Evolutionary conservation across 148 eudicot genomes (phyloP), one percentile per base, ranked within the genome.

Genomic region (Silene latifolia): DNA sequence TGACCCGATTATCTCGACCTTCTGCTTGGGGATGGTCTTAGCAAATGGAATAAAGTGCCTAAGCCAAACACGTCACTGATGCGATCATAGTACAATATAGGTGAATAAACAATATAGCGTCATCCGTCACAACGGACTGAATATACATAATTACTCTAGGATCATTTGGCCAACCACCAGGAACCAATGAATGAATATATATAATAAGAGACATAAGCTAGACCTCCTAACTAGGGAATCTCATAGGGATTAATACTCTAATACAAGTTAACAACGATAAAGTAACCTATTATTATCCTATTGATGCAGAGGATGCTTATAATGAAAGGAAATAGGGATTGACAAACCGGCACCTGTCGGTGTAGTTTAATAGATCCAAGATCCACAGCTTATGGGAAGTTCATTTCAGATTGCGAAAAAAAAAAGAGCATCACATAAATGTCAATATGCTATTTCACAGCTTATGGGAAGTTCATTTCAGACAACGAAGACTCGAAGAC

Each of bases 171-270:
- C 67, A 27, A 63, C 67, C 35, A 27, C 6, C 39, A 13, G 1
- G 13, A 63, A 12, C 39, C 67, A 15, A 65, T 65, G 21, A 65
- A 15, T 29, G 35, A 65, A 21, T 29, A 13, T 15, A 25, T 35
- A 25, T 35, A 32, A 12, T n/a, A 60, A 60, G 44, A 65, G 18
- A 65, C 8, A 25, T 32, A 27, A 65, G 69, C 19, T 32, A 65
- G 69, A 65, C 69, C 19, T 29, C 20, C 20, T 14, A 42, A 65
- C 9, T 32, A 65, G 69, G 67, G 67, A 63, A 63, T 27, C 67
- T 63, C 67, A 14, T 65, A 65, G 69, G 47, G 69, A 65, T 65
- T 18, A 24, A 29, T 65, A 29, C 32, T 65, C 69, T 65, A 65
- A 65, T 32, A 7, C 29, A 17, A 21, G 35, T 25, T 29, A 65